A percentile compares a stretch with the other conserved stretches of the same genome.
Evolutionary conservation across 2,329 filamentous ascomycete species (phyloP).

Genomic region (Aspergillus pseudoterreus): DNA sequence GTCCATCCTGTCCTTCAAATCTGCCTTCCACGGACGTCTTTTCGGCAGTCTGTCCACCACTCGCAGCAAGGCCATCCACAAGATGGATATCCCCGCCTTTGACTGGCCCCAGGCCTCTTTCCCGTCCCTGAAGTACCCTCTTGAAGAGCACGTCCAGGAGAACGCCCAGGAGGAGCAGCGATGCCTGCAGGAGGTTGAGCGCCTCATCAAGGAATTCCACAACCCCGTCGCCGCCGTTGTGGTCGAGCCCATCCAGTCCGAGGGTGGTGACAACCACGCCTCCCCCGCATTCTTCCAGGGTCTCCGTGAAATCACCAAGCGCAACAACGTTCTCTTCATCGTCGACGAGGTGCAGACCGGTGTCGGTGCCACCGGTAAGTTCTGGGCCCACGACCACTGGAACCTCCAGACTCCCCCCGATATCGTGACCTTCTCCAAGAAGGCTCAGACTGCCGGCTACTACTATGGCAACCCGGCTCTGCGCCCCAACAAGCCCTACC

Average conservation of each 20-base stretch:
- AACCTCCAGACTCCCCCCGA: conserved; percentile 73
- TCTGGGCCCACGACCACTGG: conserved; percentile 98
- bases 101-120: conserved; percentile 92
- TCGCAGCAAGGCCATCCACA: conserved; percentile 89
- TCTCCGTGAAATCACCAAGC: conserved; percentile 71
- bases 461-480: conserved; percentile 80
- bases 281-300: conserved; percentile 82
- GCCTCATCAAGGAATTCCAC: conserved; percentile 74
- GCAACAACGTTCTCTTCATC: conserved; percentile 69
- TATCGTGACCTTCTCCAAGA: conserved; percentile 94
- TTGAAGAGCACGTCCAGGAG: conserved; percentile 73
- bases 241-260: conserved; percentile 87
- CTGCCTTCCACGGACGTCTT: conserved; percentile 83
- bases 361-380: conserved; percentile 86
- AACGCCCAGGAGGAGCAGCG: conserved; percentile 79
- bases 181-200: conserved; percentile 78
- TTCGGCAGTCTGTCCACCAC: conserved; percentile 86
- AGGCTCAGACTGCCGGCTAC: conserved; percentile 90
- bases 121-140: conserved; percentile 79
- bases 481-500: conserved; percentile 86
- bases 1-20: conserved; percentile 85
- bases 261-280: conserved; percentile 93
- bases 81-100: conserved; percentile 90
- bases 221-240: conserved; percentile 76
- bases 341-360: conserved; percentile 94